phyloP scores from a whole-genome alignment of 495 filamentous ascomycete genomes.

The Aspergillus wentii region DNA sequence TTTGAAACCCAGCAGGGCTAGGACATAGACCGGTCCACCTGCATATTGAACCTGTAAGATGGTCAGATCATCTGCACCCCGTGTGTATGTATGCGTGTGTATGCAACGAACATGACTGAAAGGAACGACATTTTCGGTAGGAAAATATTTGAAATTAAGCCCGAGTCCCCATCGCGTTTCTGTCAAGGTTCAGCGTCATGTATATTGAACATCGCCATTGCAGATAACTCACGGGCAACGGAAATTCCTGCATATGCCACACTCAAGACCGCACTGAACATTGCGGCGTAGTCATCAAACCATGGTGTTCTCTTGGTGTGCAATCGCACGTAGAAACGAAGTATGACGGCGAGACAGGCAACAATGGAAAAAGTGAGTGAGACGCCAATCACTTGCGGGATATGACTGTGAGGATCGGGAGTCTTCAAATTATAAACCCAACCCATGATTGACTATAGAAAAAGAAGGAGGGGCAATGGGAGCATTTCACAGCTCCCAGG shows the following conservation, averaged over 20 bases:
- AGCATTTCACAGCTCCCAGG: no score
- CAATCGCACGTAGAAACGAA: constrained; percentile 20
- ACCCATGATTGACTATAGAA: constrained; percentile 12
- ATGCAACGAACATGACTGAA: constrained; percentile 25
- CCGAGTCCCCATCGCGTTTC: constrained; percentile 28
- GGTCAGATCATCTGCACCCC: not conserved
- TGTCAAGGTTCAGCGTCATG: constrained; percentile 5
- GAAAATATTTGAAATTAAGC: constrained; percentile 14
- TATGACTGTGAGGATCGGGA: constrained; percentile 16
- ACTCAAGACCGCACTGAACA: constrained; percentile 16
- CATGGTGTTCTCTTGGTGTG: constrained; percentile 13
- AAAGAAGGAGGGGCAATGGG: not conserved
- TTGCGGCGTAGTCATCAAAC: constrained; percentile 24
- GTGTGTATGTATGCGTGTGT: not conserved
- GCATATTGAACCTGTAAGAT: constrained; percentile 26
- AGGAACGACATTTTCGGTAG: constrained; percentile 16
- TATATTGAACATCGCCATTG: not conserved
- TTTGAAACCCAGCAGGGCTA: constrained; percentile 47
- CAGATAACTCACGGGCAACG: constrained; percentile 18
- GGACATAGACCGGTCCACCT: constrained; percentile 24
- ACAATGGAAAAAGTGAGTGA: constrained; percentile 14
- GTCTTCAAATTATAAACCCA: constrained; percentile 28
- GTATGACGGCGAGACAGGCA: constrained; percentile 16
- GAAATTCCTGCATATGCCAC: constrained; percentile 15
- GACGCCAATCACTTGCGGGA: constrained; percentile 15